Evolutionary conservation across 495 filamentous ascomycete species (phyloP).

Genomic region (Cetradonia linearis): DNA sequence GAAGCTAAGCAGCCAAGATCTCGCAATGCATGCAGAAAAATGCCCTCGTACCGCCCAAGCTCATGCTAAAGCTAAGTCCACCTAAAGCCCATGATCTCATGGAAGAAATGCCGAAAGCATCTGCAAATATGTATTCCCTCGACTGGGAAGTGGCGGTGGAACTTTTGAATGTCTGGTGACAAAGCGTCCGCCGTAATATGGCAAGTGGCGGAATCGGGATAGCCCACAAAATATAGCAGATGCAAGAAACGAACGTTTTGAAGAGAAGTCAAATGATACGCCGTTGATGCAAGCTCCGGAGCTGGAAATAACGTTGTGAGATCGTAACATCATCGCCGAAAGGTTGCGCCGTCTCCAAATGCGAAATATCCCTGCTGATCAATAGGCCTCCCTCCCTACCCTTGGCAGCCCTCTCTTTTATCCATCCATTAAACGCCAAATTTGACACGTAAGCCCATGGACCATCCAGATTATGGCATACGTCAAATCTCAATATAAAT

Average conservation of each 20-base stretch:
- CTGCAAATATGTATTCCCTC: not conserved
- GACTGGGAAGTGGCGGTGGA: not conserved
- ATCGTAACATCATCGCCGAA: conserved; percentile 16
- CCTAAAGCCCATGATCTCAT: conserved; percentile 5
- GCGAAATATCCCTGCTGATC: conserved; percentile 12
- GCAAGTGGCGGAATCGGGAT: not conserved
- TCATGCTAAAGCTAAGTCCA: conserved; percentile 3
- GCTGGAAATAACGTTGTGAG: conserved; percentile 7
- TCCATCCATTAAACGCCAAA: conserved; percentile 18
- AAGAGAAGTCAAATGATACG: not conserved
- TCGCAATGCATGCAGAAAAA: conserved; percentile 6
- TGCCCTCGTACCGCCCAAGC: not conserved
- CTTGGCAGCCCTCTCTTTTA: conserved; percentile 6
- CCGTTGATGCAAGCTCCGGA: conserved; percentile 3
- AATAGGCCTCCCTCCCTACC: not conserved
- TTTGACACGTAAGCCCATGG: not conserved
- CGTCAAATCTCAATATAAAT: conserved; percentile 3
- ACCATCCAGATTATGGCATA: conserved; percentile 13
- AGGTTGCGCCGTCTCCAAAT: conserved; percentile 15
- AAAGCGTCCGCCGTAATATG: conserved; percentile 1
- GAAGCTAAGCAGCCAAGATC: conserved; percentile 11
- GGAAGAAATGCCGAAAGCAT: not conserved
- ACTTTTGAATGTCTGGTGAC: not conserved
- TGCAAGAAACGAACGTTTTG: not conserved
- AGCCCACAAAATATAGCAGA: not conserved